phyloP scores from a whole-genome alignment of 2,329 filamentous ascomycete genomes.

The Fusarium multiceps region DNA sequence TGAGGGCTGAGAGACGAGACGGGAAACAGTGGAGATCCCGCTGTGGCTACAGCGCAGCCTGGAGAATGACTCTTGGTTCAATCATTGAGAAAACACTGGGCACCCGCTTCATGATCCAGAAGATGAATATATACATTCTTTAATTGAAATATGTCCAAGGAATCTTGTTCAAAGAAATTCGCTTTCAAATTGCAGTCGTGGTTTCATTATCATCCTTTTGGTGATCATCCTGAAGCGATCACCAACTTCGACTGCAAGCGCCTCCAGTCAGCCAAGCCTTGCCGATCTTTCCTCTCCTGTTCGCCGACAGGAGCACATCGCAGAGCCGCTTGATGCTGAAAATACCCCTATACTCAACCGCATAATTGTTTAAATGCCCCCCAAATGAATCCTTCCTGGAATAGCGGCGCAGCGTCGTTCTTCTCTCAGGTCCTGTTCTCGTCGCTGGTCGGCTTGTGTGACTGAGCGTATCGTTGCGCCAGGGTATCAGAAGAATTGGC shows the following conservation, averaged over 20 bases:
- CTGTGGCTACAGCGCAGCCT: background rate
- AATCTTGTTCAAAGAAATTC: background rate
- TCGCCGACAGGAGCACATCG: background rate
- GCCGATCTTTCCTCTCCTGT: background rate
- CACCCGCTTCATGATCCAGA: background rate
- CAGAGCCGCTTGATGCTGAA: background rate
- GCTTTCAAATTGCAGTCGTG: background rate
- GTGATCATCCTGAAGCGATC: background rate
- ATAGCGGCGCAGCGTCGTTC: background rate
- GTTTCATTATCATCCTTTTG: background rate
- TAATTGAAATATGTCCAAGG: background rate
- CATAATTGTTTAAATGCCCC: background rate
- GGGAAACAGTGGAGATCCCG: conserved; percentile 32
- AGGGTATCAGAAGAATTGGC: background rate
- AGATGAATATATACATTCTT: background rate
- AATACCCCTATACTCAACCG: background rate
- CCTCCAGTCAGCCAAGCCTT: background rate
- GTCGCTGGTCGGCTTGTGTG: background rate
- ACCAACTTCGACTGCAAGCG: background rate
- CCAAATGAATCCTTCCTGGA: background rate
- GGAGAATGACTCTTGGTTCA: background rate
- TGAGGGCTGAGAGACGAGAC: background rate
- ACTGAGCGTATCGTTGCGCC: background rate
- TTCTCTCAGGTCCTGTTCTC: background rate
- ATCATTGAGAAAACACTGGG: background rate